Base-by-base conservation (phyloP, 768 basidiomycete species). In the Hygrocybe punicea region DNA sequence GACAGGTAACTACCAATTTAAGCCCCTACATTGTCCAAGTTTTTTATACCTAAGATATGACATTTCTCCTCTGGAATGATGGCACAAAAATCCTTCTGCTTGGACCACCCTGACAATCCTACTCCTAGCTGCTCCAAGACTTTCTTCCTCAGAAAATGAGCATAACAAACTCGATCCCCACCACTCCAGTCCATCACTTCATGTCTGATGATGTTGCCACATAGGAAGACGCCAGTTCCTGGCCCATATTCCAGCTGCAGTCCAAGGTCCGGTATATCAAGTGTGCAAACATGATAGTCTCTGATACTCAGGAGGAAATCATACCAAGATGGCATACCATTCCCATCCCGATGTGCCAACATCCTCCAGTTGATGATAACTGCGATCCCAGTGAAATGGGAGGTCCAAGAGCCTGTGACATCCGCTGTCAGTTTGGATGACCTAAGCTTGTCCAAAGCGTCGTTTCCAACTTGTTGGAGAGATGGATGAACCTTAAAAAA, bases 131-230 rank as follows among this genome's bases (percentile, higher is more conserved):
- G 2, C 10, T 24, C 37, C 19, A 40, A 36, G 17, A 56, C 55
- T 33, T 34, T 19, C 40, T 36, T 25, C 14, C 55, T 49, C 45
- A 56, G 21, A 14, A 47, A 56, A 19, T 49, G 44, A 9, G 55
- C 55, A 49, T 25, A 47, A 29, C 55, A 56, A 4, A 56, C 46
- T 36, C 55, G 24, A 42, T 57, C 57, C 25, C 58, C 9, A 17
- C 14, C 5, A 36, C 46, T 14, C 57, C 59, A 14, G 40, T 51
- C 36, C 19, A 39, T 36, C 24, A 58, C 29, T 36, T 56, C n/a
- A 23, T 56, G 55, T 16, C 2, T 24, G 13, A 56, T 10, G 17
- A 29, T 36, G 11, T 56, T 56, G n/a, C 55, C 55, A 19, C 55
- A 56, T 11, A 51, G 10, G 17, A 25, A 13, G 14, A 36, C 24